These are phyloP conservation scores for Aspergillus ruber DNA, from an alignment of 2,329 filamentous ascomycete genomes.

Conservation along the genomic window DNA sequence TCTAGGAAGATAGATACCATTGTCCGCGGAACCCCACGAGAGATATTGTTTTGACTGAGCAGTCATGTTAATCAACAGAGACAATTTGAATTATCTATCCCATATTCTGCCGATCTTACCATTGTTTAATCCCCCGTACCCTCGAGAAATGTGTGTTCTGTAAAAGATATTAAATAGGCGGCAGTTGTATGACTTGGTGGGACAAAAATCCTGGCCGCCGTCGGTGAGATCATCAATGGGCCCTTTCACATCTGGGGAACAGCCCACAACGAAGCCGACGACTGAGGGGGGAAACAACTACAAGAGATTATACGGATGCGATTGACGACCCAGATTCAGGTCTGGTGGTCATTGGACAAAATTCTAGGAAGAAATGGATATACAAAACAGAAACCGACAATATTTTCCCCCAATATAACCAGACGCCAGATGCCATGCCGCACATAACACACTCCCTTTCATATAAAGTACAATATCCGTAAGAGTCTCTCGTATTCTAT, in stretches of 20 bases:
- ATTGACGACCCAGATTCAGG: background rate
- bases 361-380: conserved; percentile 3
- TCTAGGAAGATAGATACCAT: conserved; percentile 51
- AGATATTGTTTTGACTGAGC: conserved; percentile 94
- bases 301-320: background rate
- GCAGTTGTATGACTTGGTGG: background rate
- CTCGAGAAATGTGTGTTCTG: background rate
- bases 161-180: background rate
- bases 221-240: conserved; percentile 7
- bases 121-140: background rate
- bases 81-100: background rate
- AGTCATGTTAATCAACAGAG: conserved; percentile 9
- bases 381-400: conserved; percentile 9
- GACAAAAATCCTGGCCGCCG: conserved; percentile 4
- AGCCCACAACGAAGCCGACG: background rate
- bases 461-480: conserved; percentile 16
- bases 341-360: background rate
- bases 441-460: conserved; percentile 19
- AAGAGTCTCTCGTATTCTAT: conserved; percentile 1
- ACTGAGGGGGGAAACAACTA: conserved; percentile 2
- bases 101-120: background rate
- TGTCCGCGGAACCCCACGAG: conserved; percentile 81
- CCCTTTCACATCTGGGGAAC: background rate
- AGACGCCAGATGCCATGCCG: conserved; percentile 35
- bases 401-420: conserved; percentile 15